These are phyloP conservation scores for Akebia trifoliata DNA, from an alignment of 164 flowering plant species.

Conservation along the genomic window DNA sequence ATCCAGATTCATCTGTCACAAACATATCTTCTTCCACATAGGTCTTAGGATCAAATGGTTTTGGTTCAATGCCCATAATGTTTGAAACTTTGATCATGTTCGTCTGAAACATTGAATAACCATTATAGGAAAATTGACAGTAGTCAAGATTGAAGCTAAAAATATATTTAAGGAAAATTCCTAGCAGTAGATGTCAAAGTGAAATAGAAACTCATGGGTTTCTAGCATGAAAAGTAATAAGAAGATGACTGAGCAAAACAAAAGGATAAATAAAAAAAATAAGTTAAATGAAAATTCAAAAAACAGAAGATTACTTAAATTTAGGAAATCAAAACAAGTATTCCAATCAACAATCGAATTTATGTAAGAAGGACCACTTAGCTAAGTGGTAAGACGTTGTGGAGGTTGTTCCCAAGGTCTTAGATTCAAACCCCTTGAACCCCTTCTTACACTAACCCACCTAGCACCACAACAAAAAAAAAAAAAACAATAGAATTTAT, in stretches of 20 bases:
- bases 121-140: neutral
- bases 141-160: neutral
- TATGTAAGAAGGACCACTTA: no score
- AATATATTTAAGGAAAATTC: neutral
- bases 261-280: neutral
- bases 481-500: no score
- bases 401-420: no score
- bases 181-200: no score
- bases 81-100: conserved; percentile 94
- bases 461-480: neutral
- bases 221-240: neutral
- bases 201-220: neutral
- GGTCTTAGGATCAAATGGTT: conserved; percentile 94
- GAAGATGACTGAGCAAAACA: neutral
- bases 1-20: conserved; percentile 95
- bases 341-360: neutral
- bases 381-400: no score
- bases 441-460: neutral
- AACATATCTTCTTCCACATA: conserved; percentile 84
- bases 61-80: conserved; percentile 95
- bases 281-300: neutral
- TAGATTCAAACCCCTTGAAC: no score
- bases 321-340: neutral
- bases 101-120: conserved; percentile 54
- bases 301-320: neutral